A percentile compares a stretch with the other conserved stretches of the same genome.
These are phyloP conservation scores for Euphorbia lathyris DNA, from an alignment of 345 rosid genomes.

Conservation along the genomic window DNA sequence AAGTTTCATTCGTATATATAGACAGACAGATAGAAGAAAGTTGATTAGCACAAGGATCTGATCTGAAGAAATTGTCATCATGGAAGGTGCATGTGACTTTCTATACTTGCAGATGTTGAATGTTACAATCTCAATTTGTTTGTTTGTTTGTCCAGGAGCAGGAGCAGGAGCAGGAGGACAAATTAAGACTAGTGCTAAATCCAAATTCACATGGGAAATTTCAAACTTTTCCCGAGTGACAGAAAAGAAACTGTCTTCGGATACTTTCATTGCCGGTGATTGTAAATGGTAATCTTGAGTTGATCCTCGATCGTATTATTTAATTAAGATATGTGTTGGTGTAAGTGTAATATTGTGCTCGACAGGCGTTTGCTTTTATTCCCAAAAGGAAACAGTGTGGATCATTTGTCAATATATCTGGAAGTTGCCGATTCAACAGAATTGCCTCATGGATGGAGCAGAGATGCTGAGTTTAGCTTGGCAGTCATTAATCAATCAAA, in stretches of 20 bases:
- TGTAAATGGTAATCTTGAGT: conserved; percentile 21
- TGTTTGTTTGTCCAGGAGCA: neutral
- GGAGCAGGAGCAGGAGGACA: too few species aligned
- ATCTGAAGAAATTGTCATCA: neutral
- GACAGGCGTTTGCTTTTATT: conserved; percentile 16
- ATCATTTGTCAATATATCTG: conserved; percentile 22
- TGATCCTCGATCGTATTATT: too few species aligned
- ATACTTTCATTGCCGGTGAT: conserved; percentile 16
- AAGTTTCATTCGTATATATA: too few species aligned
- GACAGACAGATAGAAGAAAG: too few species aligned
- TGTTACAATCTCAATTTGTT: neutral
- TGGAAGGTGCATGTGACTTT: neutral
- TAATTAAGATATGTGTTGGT: neutral
- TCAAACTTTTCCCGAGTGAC: conserved; percentile 18
- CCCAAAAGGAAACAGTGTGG: conserved; percentile 29
- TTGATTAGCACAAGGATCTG: too few species aligned
- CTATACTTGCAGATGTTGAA: neutral
- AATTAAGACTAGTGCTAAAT: neutral
- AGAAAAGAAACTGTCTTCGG: conserved; percentile 18
- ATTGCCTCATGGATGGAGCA: conserved; percentile 30
- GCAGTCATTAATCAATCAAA: conserved; percentile 1
- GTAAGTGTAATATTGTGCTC: neutral
- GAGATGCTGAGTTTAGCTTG: conserved; percentile 25
- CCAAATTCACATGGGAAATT: conserved; percentile 31
- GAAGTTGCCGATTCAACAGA: conserved; percentile 23